Conservation (phyloP, 2,329 filamentous ascomycete species). For the Aspergillus clavatus region DNA sequence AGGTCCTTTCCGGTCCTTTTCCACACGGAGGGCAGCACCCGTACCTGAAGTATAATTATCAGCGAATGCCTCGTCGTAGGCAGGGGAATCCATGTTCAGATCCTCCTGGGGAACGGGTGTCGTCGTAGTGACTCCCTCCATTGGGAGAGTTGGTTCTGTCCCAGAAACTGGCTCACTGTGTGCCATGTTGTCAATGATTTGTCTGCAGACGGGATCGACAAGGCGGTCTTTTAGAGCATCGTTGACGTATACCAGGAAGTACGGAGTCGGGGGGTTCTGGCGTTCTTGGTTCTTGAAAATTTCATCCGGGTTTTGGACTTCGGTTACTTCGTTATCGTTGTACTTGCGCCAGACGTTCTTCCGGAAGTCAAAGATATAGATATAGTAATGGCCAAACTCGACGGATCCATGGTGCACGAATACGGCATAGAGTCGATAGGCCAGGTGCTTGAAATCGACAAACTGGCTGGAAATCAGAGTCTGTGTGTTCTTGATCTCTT, state of each 20-base stretch:
- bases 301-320: slow-evolving; percentile 58
- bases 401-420: slow-evolving; percentile 76
- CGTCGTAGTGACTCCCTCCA: slow-evolving; percentile 15
- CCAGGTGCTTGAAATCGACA: slow-evolving; percentile 57
- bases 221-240: slow-evolving; percentile 58
- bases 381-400: slow-evolving; percentile 86
- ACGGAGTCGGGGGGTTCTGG: slow-evolving; percentile 65
- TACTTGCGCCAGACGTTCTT: slow-evolving; percentile 82
- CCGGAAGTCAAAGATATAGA: slow-evolving; percentile 89
- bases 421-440: slow-evolving; percentile 82
- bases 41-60: slow-evolving; percentile 25
- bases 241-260: slow-evolving; percentile 77
- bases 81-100: slow-evolving; percentile 26
- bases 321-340: slow-evolving; percentile 79
- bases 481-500: slow-evolving; percentile 47
- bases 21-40: slow-evolving; percentile 15
- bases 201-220: slow-evolving; percentile 53
- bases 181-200: slow-evolving; percentile 27
- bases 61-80: slow-evolving; percentile 25
- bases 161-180: slow-evolving; percentile 1
- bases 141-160: slow-evolving; percentile 6
- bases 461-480: slow-evolving; percentile 56
- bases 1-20: slow-evolving; percentile 5
- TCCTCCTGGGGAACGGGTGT: slow-evolving; percentile 15
- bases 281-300: slow-evolving; percentile 65